Evolutionary conservation across 148 eudicot species (phyloP).

Genomic region (Rhododendron ovatum): DNA sequence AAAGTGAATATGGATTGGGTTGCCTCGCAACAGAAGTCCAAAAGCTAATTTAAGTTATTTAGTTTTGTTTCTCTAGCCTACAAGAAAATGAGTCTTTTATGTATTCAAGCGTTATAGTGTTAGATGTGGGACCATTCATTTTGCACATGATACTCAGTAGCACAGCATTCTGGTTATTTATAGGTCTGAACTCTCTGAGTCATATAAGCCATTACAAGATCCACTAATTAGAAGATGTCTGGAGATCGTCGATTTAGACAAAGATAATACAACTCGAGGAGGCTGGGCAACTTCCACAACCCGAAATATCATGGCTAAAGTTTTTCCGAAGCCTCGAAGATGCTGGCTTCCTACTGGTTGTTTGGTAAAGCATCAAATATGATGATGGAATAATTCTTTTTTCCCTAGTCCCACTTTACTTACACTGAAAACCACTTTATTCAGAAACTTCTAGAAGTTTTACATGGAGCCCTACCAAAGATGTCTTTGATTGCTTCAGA

Average conservation of each 20-base stretch:
- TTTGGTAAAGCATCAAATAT: conserved; percentile 41
- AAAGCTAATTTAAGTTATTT: not conserved
- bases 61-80: not conserved
- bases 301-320: conserved; percentile 55
- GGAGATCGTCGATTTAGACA: conserved; percentile 58
- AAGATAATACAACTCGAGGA: conserved; percentile 37
- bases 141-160: not conserved
- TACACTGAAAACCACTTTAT: not conserved
- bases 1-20: not conserved
- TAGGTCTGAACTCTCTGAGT: conserved; percentile 65
- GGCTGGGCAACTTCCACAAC: conserved; percentile 32
- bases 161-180: not conserved
- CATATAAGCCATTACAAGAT: conserved; percentile 72
- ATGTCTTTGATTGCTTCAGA: conserved; percentile 95
- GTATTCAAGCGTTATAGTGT: not conserved
- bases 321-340: conserved; percentile 75
- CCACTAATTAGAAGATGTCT: conserved; percentile 60
- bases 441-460: conserved; percentile 78
- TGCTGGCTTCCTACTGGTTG: conserved; percentile 96
- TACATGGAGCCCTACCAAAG: conserved; percentile 84
- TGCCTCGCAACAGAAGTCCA: not conserved
- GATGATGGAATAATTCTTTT: not conserved
- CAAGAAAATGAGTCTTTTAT: not conserved
- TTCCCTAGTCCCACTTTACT: not conserved
- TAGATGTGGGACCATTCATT: not conserved